phyloP scores from a whole-genome alignment of 139 green algal genomes.

The Closterium sp. region DNA sequence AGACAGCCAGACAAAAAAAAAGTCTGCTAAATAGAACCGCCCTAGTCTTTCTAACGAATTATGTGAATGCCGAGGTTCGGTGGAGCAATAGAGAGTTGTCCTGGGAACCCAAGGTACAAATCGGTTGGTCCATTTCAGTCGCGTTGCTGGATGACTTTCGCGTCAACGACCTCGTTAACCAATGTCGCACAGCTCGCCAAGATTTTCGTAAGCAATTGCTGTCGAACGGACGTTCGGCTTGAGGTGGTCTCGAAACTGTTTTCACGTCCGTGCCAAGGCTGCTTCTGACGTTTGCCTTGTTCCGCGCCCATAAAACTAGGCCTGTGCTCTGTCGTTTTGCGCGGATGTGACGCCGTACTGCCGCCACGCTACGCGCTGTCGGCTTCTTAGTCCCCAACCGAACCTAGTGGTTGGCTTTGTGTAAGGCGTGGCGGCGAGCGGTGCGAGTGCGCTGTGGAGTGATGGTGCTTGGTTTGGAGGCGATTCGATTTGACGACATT shows the following conservation, averaged over 20 bases:
- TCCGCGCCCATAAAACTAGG: background rate
- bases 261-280: background rate
- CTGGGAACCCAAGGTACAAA: no score
- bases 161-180: background rate
- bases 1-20: no score
- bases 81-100: no score
- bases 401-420: background rate
- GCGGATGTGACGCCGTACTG: background rate
- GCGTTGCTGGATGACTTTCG: no score
- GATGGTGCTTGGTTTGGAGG: no score
- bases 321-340: background rate
- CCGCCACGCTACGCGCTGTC: background rate
- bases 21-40: no score
- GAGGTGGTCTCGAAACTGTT: no score
- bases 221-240: background rate
- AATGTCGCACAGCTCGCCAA: background rate
- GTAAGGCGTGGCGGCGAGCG: background rate
- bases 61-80: no score
- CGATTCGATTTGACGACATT: no score
- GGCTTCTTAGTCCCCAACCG: background rate
- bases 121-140: no score
- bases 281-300: background rate
- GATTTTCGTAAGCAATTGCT: background rate
- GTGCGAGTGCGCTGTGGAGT: background rate
- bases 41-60: no score